Conservation (phyloP, 768 basidiomycete genomes). For the Piloderma croceum region DNA sequence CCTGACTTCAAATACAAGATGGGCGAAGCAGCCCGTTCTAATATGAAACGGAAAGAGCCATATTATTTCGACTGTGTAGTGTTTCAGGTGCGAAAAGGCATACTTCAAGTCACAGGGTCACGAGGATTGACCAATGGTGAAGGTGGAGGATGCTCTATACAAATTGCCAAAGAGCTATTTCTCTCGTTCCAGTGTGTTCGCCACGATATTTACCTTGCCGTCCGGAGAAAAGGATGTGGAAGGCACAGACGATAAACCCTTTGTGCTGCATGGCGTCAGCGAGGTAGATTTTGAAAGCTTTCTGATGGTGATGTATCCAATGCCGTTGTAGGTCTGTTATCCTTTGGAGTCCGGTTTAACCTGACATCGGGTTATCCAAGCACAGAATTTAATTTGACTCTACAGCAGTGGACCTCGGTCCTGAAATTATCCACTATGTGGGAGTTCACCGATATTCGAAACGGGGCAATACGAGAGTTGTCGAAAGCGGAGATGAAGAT, state of each 20-base stretch:
- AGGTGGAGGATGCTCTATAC: conserved; percentile 36
- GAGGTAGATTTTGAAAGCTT: conserved; percentile 1
- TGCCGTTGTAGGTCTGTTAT: too few relatives aligned
- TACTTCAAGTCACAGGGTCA: too few relatives aligned
- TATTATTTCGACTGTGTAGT: too few relatives aligned
- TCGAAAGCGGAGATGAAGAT: too few relatives aligned
- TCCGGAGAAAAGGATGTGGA: background rate
- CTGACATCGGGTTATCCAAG: too few relatives aligned
- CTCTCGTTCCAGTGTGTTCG: conserved; percentile 3
- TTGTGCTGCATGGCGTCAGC: conserved; percentile 1
- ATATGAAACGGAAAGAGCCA: too few relatives aligned
- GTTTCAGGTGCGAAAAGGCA: too few relatives aligned
- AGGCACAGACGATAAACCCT: conserved; percentile 2
- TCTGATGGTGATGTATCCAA: conserved; percentile 2
- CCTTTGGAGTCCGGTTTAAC: too few relatives aligned
- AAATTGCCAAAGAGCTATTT: conserved; percentile 33
- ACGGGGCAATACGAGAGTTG: conserved; percentile 22
- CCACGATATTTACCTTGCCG: conserved; percentile 1
- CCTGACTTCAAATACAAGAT: too few relatives aligned
- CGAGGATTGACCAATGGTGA: too few relatives aligned
- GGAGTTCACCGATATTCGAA: conserved; percentile 23
- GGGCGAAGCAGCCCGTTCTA: too few relatives aligned
- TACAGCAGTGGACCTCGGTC: conserved; percentile 28
- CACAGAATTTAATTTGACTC: too few relatives aligned
- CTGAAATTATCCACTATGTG: conserved; percentile 32